Evolutionary conservation across 1,139 yeast genomes (phyloP).

Genomic region (Nakaseomyces uthaithaninus): DNA sequence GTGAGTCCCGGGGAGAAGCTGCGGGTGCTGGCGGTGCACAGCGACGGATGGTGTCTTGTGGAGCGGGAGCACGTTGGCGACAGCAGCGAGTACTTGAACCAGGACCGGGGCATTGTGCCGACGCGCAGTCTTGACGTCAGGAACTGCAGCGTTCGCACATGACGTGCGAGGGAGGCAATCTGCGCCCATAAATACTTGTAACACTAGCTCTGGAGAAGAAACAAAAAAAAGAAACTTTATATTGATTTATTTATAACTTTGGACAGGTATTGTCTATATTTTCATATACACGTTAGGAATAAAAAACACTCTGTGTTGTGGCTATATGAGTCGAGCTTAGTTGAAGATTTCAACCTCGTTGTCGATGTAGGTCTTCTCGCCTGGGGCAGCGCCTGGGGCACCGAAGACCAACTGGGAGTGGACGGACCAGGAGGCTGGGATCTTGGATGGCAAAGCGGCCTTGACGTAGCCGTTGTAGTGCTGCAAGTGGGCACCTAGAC

Average conservation of each 20-base stretch:
- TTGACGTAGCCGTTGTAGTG: conserved; percentile 40
- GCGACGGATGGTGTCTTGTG: conserved; percentile 39
- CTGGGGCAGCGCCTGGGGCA: conserved; percentile 32
- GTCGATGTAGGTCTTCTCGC: conserved; percentile 34
- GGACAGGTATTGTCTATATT: not conserved
- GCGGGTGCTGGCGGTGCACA: conserved; percentile 33
- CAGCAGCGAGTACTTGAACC: conserved; percentile 28
- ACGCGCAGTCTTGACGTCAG: conserved; percentile 27
- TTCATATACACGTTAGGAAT: too few species aligned
- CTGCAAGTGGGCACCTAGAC: conserved; percentile 42
- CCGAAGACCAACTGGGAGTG: conserved; percentile 43
- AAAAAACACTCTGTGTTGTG: too few species aligned
- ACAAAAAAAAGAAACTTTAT: too few species aligned
- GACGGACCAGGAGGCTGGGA: conserved; percentile 37
- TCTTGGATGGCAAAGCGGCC: conserved; percentile 33
- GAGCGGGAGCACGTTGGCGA: conserved; percentile 23
- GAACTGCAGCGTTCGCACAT: too few species aligned
- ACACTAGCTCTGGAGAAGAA: too few species aligned
- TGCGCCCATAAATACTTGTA: too few species aligned
- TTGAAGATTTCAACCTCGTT: conserved; percentile 33
- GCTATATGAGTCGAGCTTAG: too few species aligned
- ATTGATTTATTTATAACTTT: too few species aligned
- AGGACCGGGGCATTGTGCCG: conserved; percentile 36
- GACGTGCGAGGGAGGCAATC: too few species aligned
- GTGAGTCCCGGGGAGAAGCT: conserved; percentile 31